phyloP scores from a whole-genome alignment of 306 rosid genomes.

The Inga oerstediana region DNA sequence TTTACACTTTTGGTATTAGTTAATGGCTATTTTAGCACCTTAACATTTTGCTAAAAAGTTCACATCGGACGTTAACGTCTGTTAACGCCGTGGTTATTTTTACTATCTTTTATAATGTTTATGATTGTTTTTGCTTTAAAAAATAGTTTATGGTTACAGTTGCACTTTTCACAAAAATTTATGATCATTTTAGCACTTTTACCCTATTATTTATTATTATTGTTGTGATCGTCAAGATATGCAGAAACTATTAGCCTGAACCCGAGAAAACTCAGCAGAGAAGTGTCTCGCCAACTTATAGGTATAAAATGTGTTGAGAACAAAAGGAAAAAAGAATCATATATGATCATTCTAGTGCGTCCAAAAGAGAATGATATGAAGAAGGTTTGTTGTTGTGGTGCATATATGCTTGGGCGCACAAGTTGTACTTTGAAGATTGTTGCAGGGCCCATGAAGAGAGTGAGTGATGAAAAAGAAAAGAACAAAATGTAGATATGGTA shows the following conservation, averaged over 20 bases:
- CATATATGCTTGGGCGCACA: slow-evolving; percentile 13
- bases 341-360: background rate
- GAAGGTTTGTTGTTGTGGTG: background rate
- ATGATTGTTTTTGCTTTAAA: too few species aligned
- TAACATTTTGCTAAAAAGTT: too few species aligned
- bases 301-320: background rate
- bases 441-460: slow-evolving; percentile 29
- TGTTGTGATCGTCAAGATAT: background rate
- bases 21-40: too few species aligned
- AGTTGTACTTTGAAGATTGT: slow-evolving; percentile 10
- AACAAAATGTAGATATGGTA: slow-evolving; percentile 23
- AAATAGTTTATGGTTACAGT: too few species aligned
- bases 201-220: too few species aligned
- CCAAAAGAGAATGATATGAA: background rate
- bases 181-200: too few species aligned
- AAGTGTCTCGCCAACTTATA: background rate
- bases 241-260: slow-evolving; percentile 7
- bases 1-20: too few species aligned
- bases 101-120: too few species aligned
- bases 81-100: too few species aligned
- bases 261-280: background rate
- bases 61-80: too few species aligned
- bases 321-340: background rate
- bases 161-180: too few species aligned
- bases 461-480: background rate